Percentiles rank a stretch among this genome's conserved stretches.
Conservation (phyloP, 805 yeast species). For the Kregervanrija fluxuum region DNA sequence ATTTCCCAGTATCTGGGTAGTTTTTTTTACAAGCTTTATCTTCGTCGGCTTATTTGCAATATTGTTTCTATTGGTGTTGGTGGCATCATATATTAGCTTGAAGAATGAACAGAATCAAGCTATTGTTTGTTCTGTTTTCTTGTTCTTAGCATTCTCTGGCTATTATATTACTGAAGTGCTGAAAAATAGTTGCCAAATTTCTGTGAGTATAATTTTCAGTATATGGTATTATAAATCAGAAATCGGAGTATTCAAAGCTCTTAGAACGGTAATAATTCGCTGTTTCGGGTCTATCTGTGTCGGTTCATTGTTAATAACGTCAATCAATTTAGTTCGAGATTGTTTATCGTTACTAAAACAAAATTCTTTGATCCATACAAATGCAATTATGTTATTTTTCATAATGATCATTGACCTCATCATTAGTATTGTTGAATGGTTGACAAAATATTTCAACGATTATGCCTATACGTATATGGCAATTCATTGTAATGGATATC, state of each 20-base stretch:
- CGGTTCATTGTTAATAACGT: conserved; percentile 66
- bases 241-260: conserved; percentile 63
- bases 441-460: conserved; percentile 46
- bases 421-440: conserved; percentile 1
- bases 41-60: conserved; percentile 57
- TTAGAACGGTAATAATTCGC: conserved; percentile 70
- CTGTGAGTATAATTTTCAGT: conserved; percentile 79
- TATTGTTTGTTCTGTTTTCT: conserved; percentile 38
- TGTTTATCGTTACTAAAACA: conserved; percentile 1
- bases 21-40: conserved; percentile 32
- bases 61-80: conserved; percentile 60
- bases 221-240: conserved; percentile 78
- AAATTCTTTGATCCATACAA: neutral
- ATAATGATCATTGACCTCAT: conserved; percentile 2
- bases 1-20: conserved; percentile 59
- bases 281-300: conserved; percentile 87
- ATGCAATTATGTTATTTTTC: neutral
- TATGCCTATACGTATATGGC: conserved; percentile 85
- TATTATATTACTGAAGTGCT: conserved; percentile 77
- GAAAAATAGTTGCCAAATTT: conserved; percentile 72
- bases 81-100: conserved; percentile 72
- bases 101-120: conserved; percentile 25
- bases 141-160: conserved; percentile 75
- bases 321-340: conserved; percentile 38
- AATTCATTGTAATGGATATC: conserved; percentile 70